Base-by-base conservation (phyloP, 768 basidiomycete species). In the Pleurotus giganteus region DNA sequence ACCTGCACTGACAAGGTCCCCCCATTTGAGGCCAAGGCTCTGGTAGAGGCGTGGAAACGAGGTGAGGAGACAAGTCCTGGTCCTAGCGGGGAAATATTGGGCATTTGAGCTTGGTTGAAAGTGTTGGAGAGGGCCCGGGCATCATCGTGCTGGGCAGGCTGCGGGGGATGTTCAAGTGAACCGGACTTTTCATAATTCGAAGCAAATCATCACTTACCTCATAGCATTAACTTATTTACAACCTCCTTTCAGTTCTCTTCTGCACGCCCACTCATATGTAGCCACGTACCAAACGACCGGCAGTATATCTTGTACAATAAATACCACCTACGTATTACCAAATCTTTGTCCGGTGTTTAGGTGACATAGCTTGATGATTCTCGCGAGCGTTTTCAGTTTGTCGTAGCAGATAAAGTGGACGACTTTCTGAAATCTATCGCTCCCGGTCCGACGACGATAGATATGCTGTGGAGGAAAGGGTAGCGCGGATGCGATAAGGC, bases 11-110 rank as follows among this genome's bases (percentile, higher is more conserved):
- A 66, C 8, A 70, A 71, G 6, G 73, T 94, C 2, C 55, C 63
- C 0, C 76, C 91, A 2, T 80, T 89, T 19, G 92, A 95, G 70
- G 91, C 85, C n/a, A n/a, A n/a, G n/a, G n/a, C n/a, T n/a, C n/a
- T n/a, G n/a, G n/a, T n/a, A n/a, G n/a, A n/a, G n/a, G n/a, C n/a
- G n/a, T n/a, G n/a, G n/a, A n/a, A n/a, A n/a, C n/a, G n/a, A n/a
- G n/a, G n/a, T n/a, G n/a, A 13, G 85, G 73, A 68, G 71, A 50
- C 0, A 34, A 51, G 19, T 4, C 9, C 54, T 36, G 60, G 55
- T 9, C 43, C 43, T 15, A 24, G 23, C 21, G 26, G 8, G 43
- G 43, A 9, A 24, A 19, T 17, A 45, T 45, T 15, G 13, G 26
- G 23, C 43, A 21, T 6, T 7, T 45, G 43, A 45, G 43, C 43